Percentiles rank a stretch among this genome's conserved stretches.
These are phyloP conservation scores for Maudiozyma bulderi DNA, from an alignment of 805 yeast species.

Conservation along the genomic window DNA sequence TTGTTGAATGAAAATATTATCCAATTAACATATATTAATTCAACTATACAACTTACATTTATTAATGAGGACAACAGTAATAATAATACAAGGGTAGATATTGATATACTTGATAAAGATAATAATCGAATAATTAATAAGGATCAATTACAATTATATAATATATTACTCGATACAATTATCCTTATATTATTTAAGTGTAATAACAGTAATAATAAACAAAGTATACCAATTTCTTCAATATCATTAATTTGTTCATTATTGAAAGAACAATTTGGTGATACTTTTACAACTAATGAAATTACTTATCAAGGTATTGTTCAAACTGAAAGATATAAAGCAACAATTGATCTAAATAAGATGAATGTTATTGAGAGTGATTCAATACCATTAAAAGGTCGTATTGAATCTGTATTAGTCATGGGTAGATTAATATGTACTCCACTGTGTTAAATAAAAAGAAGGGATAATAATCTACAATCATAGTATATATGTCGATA, in stretches of 20 bases:
- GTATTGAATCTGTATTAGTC: constrained; percentile 65
- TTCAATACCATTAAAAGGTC: constrained; percentile 60
- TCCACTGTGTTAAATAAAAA: constrained; percentile 46
- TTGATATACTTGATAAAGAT: background rate
- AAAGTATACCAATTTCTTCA: background rate
- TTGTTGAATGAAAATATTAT: too few relatives aligned
- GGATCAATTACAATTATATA: too few relatives aligned
- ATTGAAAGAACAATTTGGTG: constrained; percentile 77
- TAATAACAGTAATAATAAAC: too few relatives aligned
- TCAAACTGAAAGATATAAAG: constrained; percentile 61
- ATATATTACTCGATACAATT: too few relatives aligned
- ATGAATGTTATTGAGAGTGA: constrained; percentile 55
- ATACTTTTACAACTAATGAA: constrained; percentile 12
- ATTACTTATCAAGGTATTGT: constrained; percentile 29
- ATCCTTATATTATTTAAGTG: too few relatives aligned
- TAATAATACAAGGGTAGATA: background rate
- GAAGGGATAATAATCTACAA: too few relatives aligned
- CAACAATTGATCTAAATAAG: constrained; percentile 49
- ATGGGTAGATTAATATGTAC: constrained; percentile 71
- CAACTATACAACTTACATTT: too few relatives aligned
- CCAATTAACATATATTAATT: too few relatives aligned
- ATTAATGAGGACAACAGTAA: background rate
- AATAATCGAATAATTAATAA: background rate
- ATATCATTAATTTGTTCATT: constrained; percentile 21
- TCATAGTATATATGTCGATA: background rate